These are phyloP conservation scores for Phytophthora fragariaefolia DNA, from an alignment of 352 stramenopile genomes.

Conservation along the genomic window DNA sequence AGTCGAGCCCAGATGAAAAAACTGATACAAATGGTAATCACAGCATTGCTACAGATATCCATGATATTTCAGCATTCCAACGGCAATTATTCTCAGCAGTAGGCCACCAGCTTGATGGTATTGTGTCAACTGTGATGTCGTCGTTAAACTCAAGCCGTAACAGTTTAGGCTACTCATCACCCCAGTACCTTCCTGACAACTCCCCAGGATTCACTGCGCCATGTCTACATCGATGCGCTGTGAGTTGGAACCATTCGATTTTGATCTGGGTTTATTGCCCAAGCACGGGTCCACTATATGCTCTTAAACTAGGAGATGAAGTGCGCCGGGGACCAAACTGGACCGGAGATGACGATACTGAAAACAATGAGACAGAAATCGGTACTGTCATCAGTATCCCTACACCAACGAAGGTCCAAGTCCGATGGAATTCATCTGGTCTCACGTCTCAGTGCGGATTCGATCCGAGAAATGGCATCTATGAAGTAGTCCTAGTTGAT, in stretches of 20 bases:
- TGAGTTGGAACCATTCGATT: conserved; percentile 80
- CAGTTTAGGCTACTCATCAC: conserved; percentile 7
- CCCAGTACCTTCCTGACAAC: conserved; percentile 49
- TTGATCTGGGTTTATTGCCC: conserved; percentile 78
- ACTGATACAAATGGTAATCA: conserved; percentile 11
- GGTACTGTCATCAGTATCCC: conserved; percentile 61
- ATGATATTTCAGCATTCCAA: conserved; percentile 65
- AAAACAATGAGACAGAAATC: conserved; percentile 20
- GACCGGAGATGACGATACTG: conserved; percentile 35
- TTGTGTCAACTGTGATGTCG: conserved; percentile 40
- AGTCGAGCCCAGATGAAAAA: conserved; percentile 20
- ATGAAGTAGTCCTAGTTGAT: conserved; percentile 62
- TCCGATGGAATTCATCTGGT: conserved; percentile 53
- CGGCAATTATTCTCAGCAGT: conserved; percentile 72
- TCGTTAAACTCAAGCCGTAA: conserved; percentile 4
- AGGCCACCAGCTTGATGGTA: conserved; percentile 64
- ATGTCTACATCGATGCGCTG: conserved; percentile 31
- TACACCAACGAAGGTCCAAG: conserved; percentile 48
- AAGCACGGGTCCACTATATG: conserved; percentile 48
- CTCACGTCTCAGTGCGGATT: conserved; percentile 51
- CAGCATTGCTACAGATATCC: conserved; percentile 20
- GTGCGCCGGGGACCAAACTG: conserved; percentile 67
- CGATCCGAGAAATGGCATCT: conserved; percentile 54
- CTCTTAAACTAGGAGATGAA: conserved; percentile 70
- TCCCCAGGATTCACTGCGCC: conserved; percentile 51